Conservation (phyloP, 1,284 basidiomycete species). For the Cutaneotrichosporon sp. region DNA sequence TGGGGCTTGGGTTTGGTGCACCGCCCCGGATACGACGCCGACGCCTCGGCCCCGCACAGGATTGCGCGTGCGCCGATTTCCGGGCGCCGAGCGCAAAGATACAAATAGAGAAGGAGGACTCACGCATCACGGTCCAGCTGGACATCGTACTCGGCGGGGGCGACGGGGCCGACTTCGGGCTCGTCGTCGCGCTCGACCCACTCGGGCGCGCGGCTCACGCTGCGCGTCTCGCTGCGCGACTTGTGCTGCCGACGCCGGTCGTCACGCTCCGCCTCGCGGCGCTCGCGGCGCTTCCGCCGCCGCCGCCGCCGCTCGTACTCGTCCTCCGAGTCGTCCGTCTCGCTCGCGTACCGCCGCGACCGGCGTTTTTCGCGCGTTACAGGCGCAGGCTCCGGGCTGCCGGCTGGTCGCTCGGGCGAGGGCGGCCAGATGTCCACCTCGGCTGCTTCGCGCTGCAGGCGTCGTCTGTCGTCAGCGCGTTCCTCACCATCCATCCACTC, state of each 20-base stretch:
- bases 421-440: conserved; percentile 77
- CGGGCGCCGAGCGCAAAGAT: no score
- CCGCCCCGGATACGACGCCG: background rate
- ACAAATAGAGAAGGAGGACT: conserved; percentile 51
- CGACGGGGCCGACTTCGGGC: conserved; percentile 68
- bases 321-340: conserved; percentile 65
- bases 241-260: background rate
- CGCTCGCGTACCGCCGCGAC: conserved; percentile 55
- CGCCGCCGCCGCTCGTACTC: conserved; percentile 57
- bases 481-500: no score
- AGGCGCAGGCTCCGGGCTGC: background rate
- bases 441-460: conserved; percentile 67
- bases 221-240: conserved; percentile 29
- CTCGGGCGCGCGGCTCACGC: background rate
- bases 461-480: conserved; percentile 65
- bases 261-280: conserved; percentile 13
- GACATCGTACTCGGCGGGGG: conserved; percentile 56
- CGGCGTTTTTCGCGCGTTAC: conserved; percentile 13
- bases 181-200: conserved; percentile 53
- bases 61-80: no score
- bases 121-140: conserved; percentile 59
- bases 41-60: background rate
- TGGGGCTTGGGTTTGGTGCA: background rate
- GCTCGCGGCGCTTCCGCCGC: conserved; percentile 56
- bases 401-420: conserved; percentile 65